These are phyloP conservation scores for Berberis vulgaris DNA, from an alignment of 164 flowering plant genomes.

Conservation along the genomic window DNA sequence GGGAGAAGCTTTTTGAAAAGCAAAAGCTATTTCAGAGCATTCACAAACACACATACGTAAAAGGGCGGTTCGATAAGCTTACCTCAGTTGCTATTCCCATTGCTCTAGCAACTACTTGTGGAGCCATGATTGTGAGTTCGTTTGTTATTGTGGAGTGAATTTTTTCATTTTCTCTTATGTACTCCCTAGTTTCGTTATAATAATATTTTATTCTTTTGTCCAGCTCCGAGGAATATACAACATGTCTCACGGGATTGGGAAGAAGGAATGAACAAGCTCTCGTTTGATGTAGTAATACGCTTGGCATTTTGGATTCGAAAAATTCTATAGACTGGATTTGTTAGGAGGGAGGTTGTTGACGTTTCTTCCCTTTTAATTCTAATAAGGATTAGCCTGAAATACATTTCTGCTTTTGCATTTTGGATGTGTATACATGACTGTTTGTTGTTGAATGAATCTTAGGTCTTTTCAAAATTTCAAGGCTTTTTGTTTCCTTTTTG, in stretches of 20 bases:
- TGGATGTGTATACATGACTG: no score
- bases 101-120: slow-evolving; percentile 1
- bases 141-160: background rate
- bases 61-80: slow-evolving; percentile 1
- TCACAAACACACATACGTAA: slow-evolving; percentile 6
- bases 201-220: background rate
- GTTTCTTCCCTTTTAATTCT: no score
- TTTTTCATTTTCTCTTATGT: background rate
- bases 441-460: no score
- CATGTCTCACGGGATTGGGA: slow-evolving; percentile 8
- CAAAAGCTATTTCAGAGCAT: slow-evolving; percentile 3
- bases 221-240: slow-evolving; percentile 8
- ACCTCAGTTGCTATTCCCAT: slow-evolving; percentile 7
- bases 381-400: no score
- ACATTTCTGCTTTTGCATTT: no score
- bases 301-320: no score
- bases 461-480: no score
- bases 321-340: no score
- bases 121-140: slow-evolving; percentile 6
- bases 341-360: no score
- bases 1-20: slow-evolving; percentile 9
- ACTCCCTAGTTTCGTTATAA: background rate
- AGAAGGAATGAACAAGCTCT: background rate
- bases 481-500: no score
- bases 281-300: no score